Percentiles rank a stretch among this genome's conserved stretches.
phyloP scores from a whole-genome alignment of 2,329 filamentous ascomycete species.

The Exophiala oligosperma region DNA sequence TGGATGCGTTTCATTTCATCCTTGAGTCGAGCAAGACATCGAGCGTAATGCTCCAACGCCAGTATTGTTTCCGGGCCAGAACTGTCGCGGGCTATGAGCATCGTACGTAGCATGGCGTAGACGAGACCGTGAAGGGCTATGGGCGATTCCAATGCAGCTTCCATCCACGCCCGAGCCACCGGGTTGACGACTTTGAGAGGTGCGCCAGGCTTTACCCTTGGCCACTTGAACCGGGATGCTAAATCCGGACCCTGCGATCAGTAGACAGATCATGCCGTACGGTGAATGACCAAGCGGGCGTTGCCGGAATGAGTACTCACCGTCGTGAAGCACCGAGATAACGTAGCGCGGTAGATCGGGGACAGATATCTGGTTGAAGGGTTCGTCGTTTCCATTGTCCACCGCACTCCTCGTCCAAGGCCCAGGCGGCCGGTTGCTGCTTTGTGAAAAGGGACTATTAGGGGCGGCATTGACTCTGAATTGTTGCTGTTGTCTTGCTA shows the following conservation, averaged over 20 bases:
- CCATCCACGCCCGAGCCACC: constrained; percentile 5
- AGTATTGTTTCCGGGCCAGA: not conserved
- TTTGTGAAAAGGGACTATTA: not conserved
- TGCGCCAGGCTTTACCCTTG: not conserved
- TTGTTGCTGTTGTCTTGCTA: not conserved
- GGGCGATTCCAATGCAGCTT: constrained; percentile 8
- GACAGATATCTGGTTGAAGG: not conserved
- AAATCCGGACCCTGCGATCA: not conserved
- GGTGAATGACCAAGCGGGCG: not conserved
- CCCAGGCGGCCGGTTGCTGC: too few relatives aligned
- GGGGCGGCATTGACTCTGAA: not conserved
- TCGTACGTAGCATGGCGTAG: constrained; percentile 6
- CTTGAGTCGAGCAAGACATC: not conserved
- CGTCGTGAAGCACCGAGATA: not conserved
- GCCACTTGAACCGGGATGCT: not conserved
- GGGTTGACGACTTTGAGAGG: not conserved
- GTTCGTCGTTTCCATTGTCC: not conserved
- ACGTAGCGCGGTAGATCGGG: not conserved
- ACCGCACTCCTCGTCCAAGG: not conserved
- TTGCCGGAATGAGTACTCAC: not conserved
- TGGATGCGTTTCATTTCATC: constrained; percentile 3
- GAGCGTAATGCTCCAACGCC: constrained; percentile 4
- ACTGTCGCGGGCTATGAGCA: not conserved
- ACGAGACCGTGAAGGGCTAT: constrained; percentile 6
- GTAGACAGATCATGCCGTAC: not conserved